Percentiles rank a stretch among this genome's conserved stretches.
phyloP scores from a whole-genome alignment of 352 stramenopile genomes.

The Elongisporangium undulatum region DNA sequence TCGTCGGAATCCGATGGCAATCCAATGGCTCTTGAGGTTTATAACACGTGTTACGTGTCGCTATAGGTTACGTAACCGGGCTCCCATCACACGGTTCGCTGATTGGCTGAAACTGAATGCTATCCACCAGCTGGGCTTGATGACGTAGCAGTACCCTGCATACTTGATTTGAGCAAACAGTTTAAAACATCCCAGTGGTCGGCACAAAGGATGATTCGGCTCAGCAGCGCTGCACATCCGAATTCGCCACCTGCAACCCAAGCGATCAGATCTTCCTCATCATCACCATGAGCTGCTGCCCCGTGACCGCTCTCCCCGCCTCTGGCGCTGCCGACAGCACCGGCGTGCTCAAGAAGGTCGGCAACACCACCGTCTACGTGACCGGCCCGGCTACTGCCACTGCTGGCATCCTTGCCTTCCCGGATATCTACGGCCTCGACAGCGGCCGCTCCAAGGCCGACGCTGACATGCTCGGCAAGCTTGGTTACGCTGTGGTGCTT shows the following conservation, averaged over 20 bases:
- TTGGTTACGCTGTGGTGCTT: slow-evolving; percentile 43
- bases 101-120: slow-evolving; percentile 2
- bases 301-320: slow-evolving; percentile 12
- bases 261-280: not conserved
- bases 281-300: slow-evolving; percentile 52
- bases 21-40: not conserved
- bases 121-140: not conserved
- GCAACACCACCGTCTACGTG: slow-evolving; percentile 32
- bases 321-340: slow-evolving; percentile 6
- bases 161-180: not conserved
- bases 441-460: slow-evolving; percentile 51
- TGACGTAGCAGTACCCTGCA: not conserved
- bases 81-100: not conserved
- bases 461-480: slow-evolving; percentile 31
- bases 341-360: slow-evolving; percentile 19
- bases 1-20: no score
- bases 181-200: not conserved
- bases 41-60: not conserved
- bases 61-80: not conserved
- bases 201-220: slow-evolving; percentile 1
- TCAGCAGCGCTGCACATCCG: not conserved
- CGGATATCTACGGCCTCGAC: slow-evolving; percentile 43
- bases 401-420: slow-evolving; percentile 33
- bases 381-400: slow-evolving; percentile 17
- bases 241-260: not conserved